Evolutionary conservation across 257 asterid genomes (phyloP).

Genomic region (Fraxinus excelsior): DNA sequence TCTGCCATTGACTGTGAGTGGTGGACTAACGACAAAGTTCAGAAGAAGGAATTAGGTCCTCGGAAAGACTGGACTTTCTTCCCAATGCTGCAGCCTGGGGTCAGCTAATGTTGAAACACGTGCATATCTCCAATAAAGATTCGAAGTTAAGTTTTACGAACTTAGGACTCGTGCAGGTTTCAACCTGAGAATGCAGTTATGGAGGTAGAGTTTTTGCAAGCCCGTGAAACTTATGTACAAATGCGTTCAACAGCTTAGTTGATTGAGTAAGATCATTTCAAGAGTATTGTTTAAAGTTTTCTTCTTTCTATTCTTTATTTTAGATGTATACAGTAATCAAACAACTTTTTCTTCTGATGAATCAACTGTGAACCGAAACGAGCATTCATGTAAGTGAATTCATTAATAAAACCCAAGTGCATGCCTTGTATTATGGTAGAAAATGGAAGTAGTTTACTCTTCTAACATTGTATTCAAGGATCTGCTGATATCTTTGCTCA

Average conservation of each 20-base stretch:
- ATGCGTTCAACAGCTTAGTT: slow-evolving; percentile 24
- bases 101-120: slow-evolving; percentile 48
- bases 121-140: slow-evolving; percentile 18
- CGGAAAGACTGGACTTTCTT: slow-evolving; percentile 82
- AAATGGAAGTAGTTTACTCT: neutral
- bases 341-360: neutral
- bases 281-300: slow-evolving; percentile 13
- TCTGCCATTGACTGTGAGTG: slow-evolving; percentile 74
- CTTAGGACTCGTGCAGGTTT: neutral
- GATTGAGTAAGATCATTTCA: slow-evolving; percentile 16
- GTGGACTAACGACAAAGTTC: slow-evolving; percentile 80
- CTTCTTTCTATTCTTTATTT: neutral
- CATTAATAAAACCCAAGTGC: neutral
- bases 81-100: slow-evolving; percentile 76
- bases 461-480: neutral
- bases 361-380: neutral
- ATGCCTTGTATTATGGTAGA: neutral
- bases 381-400: neutral
- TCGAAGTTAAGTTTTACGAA: neutral
- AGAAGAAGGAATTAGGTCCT: slow-evolving; percentile 44
- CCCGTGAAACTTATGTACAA: slow-evolving; percentile 27
- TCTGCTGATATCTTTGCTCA: neutral
- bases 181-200: slow-evolving; percentile 14
- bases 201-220: slow-evolving; percentile 28
- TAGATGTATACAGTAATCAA: slow-evolving; percentile 16